Conservation (phyloP, 805 yeast species). For the Yueomyces sp. region DNA sequence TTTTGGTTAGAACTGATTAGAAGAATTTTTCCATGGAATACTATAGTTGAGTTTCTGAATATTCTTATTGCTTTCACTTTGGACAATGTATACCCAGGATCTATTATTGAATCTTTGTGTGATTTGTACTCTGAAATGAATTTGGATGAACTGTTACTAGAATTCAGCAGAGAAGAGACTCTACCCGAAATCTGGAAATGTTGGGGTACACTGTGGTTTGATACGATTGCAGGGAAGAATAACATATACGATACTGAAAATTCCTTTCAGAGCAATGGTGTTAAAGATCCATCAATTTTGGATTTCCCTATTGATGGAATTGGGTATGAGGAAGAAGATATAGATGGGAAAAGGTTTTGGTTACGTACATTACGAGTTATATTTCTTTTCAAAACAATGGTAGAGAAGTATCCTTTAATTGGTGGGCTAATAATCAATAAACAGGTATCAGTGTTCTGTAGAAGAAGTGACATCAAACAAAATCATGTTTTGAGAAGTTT, state of each 20-base stretch:
- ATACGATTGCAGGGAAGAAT: background rate
- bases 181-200: constrained; percentile 73
- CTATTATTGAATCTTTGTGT: constrained; percentile 11
- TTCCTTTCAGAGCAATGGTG: constrained; percentile 40
- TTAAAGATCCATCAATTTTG: constrained; percentile 38
- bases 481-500: background rate
- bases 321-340: constrained; percentile 28
- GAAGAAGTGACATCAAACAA: constrained; percentile 1
- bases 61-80: constrained; percentile 30
- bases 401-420: constrained; percentile 9
- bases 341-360: constrained; percentile 23
- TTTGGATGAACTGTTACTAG: constrained; percentile 30
- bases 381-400: constrained; percentile 18
- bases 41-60: constrained; percentile 49
- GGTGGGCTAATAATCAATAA: constrained; percentile 8
- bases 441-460: constrained; percentile 6
- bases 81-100: constrained; percentile 13
- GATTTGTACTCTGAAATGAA: constrained; percentile 13
- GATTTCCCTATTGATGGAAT: constrained; percentile 59
- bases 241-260: constrained; percentile 11
- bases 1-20: constrained; percentile 27
- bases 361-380: constrained; percentile 20
- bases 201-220: constrained; percentile 79
- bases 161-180: constrained; percentile 45
- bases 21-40: constrained; percentile 56